Conservation (phyloP, 1,284 basidiomycete species). For the Stereum hirsutum region DNA sequence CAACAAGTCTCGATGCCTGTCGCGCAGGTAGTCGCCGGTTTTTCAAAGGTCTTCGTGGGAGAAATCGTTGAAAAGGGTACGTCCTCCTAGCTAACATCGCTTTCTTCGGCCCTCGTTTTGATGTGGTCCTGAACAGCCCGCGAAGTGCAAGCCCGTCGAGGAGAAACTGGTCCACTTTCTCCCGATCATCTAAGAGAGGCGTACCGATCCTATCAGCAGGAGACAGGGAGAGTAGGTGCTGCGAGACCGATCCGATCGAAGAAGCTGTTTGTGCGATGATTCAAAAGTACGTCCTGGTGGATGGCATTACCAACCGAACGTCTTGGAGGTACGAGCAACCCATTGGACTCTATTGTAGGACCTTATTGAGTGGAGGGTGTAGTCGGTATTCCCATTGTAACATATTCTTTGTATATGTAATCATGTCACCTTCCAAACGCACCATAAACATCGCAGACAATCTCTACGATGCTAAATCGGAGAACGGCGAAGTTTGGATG, state of each 20-base stretch:
- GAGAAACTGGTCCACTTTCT: constrained; percentile 70
- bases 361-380: too few relatives aligned
- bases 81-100: constrained; percentile 9
- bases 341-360: too few relatives aligned
- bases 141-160: constrained; percentile 61
- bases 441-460: too few relatives aligned
- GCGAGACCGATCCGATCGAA: constrained; percentile 60
- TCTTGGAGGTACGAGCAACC: too few relatives aligned
- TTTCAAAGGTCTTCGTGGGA: constrained; percentile 87
- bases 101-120: constrained; percentile 1
- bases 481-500: too few relatives aligned
- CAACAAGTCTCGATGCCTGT: constrained; percentile 81
- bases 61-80: constrained; percentile 85
- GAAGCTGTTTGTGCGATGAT: constrained; percentile 52
- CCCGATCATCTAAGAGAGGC: constrained; percentile 87
- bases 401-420: too few relatives aligned
- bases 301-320: too few relatives aligned
- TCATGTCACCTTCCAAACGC: too few relatives aligned
- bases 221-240: constrained; percentile 71
- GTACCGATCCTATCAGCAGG: constrained; percentile 73
- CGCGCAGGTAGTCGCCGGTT: constrained; percentile 82
- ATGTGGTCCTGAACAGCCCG: constrained; percentile 41
- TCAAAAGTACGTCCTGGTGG: neutral
- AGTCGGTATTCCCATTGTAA: too few relatives aligned
- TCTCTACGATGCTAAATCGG: too few relatives aligned